Conservation (phyloP, 225 moss, liverwort and hornwort genomes). For the Rhytidiadelphus loreus region DNA sequence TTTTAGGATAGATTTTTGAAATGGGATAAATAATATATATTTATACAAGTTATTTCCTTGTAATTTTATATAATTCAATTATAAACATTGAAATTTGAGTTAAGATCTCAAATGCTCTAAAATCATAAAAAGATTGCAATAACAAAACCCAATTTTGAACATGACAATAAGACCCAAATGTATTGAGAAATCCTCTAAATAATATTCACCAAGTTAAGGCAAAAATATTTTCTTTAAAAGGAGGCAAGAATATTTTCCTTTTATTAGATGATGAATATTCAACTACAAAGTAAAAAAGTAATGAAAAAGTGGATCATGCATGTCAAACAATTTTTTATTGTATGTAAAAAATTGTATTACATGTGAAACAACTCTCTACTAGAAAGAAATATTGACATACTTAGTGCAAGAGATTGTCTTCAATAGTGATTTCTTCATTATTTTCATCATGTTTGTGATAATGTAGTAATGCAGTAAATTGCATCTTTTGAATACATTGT, state of each 20-base stretch:
- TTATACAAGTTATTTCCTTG: not conserved
- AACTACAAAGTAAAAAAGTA: not conserved
- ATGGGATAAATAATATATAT: not conserved
- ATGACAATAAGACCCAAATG: not conserved
- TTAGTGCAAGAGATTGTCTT: not conserved
- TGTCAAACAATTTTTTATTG: not conserved
- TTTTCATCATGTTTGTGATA: not conserved
- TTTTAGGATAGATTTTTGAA: not conserved
- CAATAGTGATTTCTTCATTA: not conserved
- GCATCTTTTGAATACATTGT: too few relatives aligned
- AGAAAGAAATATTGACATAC: not conserved
- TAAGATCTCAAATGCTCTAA: not conserved
- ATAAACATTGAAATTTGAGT: not conserved
- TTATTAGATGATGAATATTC: not conserved
- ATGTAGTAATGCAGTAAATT: too few relatives aligned
- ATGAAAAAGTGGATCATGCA: not conserved
- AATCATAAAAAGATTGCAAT: not conserved
- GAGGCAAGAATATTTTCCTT: not conserved
- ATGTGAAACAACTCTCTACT: not conserved
- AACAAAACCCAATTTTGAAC: not conserved
- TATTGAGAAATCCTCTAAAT: not conserved
- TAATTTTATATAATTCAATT: not conserved
- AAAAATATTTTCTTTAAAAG: not conserved
- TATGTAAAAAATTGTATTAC: not conserved
- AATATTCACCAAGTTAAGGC: not conserved